These are phyloP conservation scores for Carex parvula DNA, from an alignment of 176 grass and related monocot species.

Conservation along the genomic window DNA sequence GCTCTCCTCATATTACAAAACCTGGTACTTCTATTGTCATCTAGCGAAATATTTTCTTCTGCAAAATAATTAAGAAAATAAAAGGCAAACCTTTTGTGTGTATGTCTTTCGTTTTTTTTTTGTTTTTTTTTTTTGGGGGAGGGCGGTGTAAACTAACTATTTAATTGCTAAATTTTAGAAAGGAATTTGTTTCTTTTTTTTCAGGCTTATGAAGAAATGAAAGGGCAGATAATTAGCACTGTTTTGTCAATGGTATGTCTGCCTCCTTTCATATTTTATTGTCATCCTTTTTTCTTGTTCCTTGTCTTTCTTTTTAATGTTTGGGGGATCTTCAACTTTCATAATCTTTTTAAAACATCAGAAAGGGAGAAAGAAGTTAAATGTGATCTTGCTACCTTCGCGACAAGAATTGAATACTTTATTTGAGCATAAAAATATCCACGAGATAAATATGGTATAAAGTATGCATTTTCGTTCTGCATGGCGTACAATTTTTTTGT, in stretches of 20 bases:
- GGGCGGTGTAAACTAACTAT: not conserved
- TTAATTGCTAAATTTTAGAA: not conserved
- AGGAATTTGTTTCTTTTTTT: conserved; percentile 24
- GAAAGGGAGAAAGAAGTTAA: too few species aligned
- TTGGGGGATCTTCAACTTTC: not conserved
- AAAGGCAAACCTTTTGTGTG: conserved; percentile 6
- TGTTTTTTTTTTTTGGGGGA: too few species aligned
- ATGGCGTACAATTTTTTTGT: too few species aligned
- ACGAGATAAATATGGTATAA: too few species aligned
- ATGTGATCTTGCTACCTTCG: too few species aligned
- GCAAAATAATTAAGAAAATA: not conserved
- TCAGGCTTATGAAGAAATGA: conserved; percentile 73
- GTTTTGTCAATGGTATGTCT: conserved; percentile 69
- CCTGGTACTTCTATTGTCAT: not conserved
- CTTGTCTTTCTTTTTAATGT: not conserved
- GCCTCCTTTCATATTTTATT: conserved; percentile 21
- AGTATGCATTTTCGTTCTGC: too few species aligned
- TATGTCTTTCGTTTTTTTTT: not conserved
- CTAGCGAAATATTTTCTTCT: too few species aligned
- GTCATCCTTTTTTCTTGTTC: conserved; percentile 15
- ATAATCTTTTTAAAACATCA: not conserved
- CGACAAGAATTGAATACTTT: too few species aligned
- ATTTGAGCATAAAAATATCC: too few species aligned
- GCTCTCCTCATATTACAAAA: too few species aligned
- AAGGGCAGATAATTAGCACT: conserved; percentile 71